Evolutionary conservation across 2,329 filamentous ascomycete species (phyloP).

Genomic region (Apiospora arundinis): DNA sequence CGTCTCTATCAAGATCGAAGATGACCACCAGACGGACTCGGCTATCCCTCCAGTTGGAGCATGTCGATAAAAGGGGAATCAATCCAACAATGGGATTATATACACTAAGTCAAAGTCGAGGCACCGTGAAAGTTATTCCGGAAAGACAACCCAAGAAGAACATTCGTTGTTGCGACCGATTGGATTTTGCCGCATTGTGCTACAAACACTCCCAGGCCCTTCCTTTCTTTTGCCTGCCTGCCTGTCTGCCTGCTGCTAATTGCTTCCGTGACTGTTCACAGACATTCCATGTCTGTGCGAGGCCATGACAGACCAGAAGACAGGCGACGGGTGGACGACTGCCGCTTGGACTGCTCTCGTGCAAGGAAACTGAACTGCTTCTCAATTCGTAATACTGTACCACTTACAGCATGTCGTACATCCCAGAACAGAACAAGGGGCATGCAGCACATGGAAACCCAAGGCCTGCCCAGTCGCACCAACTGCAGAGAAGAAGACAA

Average conservation of each 20-base stretch:
- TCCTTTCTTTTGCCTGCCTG: not conserved
- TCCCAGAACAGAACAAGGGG: not conserved
- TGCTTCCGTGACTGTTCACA: not conserved
- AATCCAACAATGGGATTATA: not conserved
- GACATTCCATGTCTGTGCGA: conserved; percentile 2
- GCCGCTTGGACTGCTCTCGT: not conserved
- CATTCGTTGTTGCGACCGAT: not conserved
- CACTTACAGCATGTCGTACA: not conserved
- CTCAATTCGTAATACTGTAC: not conserved
- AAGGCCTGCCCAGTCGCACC: not conserved
- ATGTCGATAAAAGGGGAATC: not conserved
- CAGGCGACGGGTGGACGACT: not conserved
- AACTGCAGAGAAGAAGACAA: not conserved
- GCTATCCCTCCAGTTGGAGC: too few species aligned
- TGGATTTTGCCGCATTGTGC: not conserved
- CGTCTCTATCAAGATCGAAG: conserved; percentile 1
- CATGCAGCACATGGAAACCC: not conserved
- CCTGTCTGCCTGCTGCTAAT: not conserved
- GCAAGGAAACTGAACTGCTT: not conserved
- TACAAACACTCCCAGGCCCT: not conserved
- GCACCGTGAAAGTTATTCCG: too few species aligned
- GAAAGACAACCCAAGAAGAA: too few species aligned
- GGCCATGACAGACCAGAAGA: not conserved
- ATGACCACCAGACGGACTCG: not conserved
- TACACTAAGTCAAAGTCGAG: too few species aligned